Base-by-base conservation (phyloP, 768 basidiomycete species). In the Boletus vermiculosoides region DNA sequence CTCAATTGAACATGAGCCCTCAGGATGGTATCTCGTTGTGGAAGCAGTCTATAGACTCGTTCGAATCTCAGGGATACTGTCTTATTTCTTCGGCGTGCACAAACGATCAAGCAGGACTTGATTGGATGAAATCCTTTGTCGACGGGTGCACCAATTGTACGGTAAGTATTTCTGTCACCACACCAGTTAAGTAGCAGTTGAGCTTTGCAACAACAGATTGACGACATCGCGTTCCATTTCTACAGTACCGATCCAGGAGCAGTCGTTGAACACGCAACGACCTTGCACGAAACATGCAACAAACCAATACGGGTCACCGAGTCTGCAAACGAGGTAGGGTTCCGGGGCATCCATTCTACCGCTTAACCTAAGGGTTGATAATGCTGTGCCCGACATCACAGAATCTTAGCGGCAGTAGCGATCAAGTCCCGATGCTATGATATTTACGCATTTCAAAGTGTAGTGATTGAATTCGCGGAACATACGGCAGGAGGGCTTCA, bases 261-360 rank as follows among this genome's bases (percentile, higher is more conserved):
- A 11, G 78, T 94, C 69, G 77, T 83, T 50, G 33, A 60, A 11
- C 86, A 87, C 67, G 70, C 88, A 52, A 62, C 71, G 6, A 68
- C 75, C 11, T 77, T 80, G 62, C 77, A 89, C 66, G 61, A 69
- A 42, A 71, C 28, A 10, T 86, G 83, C 64, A 57, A 28, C 28
- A 28, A 28, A 28, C 5, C 28, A 6, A 28, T 92, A 64, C 83
- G 80, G 79, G 66, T 86, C 60, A 87, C 89, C 6, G 91, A 92
- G 64, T 86, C 82, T 56, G 28, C 28, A 28, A 5, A 85, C 75
- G 77, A 84, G 74, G 88, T 83, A 56, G n/a, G 63, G 57, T 31
- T 40, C 20, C 7, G 8, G 11, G 23, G 50, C 34, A 20, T 22
- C 37, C 15, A 3, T 33, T 9, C 12, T 15, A 31, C 55, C 15